Base-by-base conservation (phyloP, 768 basidiomycete species). In the Serendipita sp. region DNA sequence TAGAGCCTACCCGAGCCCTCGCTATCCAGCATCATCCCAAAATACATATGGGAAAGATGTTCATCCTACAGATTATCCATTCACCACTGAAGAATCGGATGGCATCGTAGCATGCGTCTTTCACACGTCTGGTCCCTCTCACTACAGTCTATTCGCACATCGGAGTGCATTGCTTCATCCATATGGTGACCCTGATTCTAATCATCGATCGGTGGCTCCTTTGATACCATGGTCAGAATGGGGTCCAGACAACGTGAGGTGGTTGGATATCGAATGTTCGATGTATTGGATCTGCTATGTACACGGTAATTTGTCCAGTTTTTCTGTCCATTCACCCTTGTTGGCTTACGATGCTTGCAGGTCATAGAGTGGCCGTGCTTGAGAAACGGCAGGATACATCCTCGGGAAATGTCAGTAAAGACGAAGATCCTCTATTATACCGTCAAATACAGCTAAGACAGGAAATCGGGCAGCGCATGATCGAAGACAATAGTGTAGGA, bases 221-320 rank as follows among this genome's bases (percentile, higher is more conserved):
- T 18, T 60, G n/a, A 60, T 60, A 34, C 56, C 56, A 10, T 60
- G 56, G 56, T 60, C 56, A 32, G 8, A 60, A n/a, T 60, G 56
- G 56, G 56, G 56, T 11, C 56, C 56, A 24, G 56, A 38, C 8
- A 60, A 60, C 35, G 35, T 30, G 18, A 24, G 56, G 8, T 60
- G 56, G 56, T 28, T 60, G 28, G 16, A 28, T 18, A 37, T 38
- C 4, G 28, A 60, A n/a, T 38, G 30, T n/a, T 60, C 56, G 8
- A 32, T 34, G 56, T 11, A 35, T 24, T 60, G 56, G 56, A 60
- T 60, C 35, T 60, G 56, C 56, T 60, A 60, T 34, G 56, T 60
- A 32, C 34, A 60, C 35, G 56, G 56, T 41, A 41, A 41, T 5
- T 41, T 41, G 5, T 41, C 13, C 13, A 41, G 41, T 41, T 13